phyloP scores from a whole-genome alignment of 371 early-diverging fungal species.

The Dichotomocladium elegans region DNA sequence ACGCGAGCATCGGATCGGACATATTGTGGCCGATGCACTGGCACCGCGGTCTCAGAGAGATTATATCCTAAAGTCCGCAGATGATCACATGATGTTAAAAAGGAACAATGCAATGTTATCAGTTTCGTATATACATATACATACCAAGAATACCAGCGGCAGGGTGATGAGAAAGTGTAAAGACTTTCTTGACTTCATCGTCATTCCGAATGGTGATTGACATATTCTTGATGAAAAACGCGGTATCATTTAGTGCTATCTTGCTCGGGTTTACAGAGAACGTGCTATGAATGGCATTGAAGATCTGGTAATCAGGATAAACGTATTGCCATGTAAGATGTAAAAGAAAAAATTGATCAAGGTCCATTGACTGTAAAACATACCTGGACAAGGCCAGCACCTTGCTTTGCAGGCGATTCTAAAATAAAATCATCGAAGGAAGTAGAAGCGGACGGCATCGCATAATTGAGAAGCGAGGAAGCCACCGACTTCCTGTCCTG shows the following conservation, averaged over 20 bases:
- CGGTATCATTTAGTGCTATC: constrained; percentile 14
- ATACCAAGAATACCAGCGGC: background rate
- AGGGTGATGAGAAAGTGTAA: constrained; percentile 9
- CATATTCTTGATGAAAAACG: background rate
- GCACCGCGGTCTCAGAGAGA: constrained; percentile 5
- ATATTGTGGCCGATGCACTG: constrained; percentile 5
- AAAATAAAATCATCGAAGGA: background rate
- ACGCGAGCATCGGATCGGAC: background rate
- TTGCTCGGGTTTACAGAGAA: constrained; percentile 9
- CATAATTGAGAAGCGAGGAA: constrained; percentile 4
- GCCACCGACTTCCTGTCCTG: background rate
- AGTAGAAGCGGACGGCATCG: background rate
- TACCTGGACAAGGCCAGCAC: constrained; percentile 18
- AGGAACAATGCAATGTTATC: no score
- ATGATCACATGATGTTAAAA: background rate
- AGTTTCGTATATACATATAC: background rate
- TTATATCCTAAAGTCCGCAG: constrained; percentile 7
- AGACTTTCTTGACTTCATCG: background rate
- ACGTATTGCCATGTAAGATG: no score
- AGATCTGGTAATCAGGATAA: constrained; percentile 7
- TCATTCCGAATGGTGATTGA: constrained; percentile 9
- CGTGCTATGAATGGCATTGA: constrained; percentile 8
- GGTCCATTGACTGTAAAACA: no score
- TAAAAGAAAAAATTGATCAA: no score
- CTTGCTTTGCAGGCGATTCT: constrained; percentile 10